Base-by-base conservation (phyloP, 2,329 filamentous ascomycete species). In the Ustilaginoidea virens region DNA sequence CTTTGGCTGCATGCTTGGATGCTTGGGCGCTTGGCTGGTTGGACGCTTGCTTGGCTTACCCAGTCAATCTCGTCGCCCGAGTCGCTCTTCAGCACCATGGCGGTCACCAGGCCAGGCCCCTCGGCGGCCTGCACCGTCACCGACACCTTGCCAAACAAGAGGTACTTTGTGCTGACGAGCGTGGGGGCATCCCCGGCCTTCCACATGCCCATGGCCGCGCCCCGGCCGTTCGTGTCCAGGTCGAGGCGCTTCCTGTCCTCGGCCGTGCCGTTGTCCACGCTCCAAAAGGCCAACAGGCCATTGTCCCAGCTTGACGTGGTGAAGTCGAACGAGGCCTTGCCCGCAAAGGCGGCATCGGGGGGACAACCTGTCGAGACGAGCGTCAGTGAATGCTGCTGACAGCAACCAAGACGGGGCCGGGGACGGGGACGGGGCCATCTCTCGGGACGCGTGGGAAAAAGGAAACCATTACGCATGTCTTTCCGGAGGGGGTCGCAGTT, bases 101-200 rank as follows among this genome's bases (percentile, higher is more conserved):
- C 79, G 51, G 77, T 85, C 36, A 90, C 75, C 35, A 87, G 79
- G 25, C 81, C 81, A 1, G 61, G 64, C 3, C 80, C 80, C 2
- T 74, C 66, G 14, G 80, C 76, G 8, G 78, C 69, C 47, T 79
- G 75, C 50, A 83, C 58, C 14, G 66, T 63, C 30, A 77, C 70
- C 24, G 79, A 72, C 35, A 83, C 71, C 39, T 69, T 72, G 30
- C 81, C 81, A 45, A 85, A 90, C 74, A 90, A 83, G 46, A 90
- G 76, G 56, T 87, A 87, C 64, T 76, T 82, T 39, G 74, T 64
- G 21, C 65, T 65, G 43, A 63, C 65, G 49, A 83, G 78, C 3
- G 69, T 72, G 6, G 75, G 67, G 17, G 59, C 63, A 27, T 74
- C 66, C 17, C 55, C 57, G 19, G 61, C 53, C 8, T 68, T 51